Conservation (phyloP, 179 eudicot genomes). For the Kewa caespitosa region DNA sequence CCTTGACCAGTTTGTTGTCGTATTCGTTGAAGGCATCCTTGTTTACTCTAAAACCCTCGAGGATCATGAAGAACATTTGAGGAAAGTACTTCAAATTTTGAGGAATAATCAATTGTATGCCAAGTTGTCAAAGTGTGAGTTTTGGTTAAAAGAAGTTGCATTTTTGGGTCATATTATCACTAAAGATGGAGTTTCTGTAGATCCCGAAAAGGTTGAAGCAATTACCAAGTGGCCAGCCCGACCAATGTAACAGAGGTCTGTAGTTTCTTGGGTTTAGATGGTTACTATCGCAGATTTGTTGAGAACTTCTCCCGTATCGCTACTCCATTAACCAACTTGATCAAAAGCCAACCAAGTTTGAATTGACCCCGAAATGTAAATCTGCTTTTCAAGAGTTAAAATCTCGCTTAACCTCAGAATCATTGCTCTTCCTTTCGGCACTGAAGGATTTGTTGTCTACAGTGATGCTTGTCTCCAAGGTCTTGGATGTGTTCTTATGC, state of each 20-base stretch:
- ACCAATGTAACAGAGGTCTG: neutral
- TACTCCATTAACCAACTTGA: neutral
- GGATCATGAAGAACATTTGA: neutral
- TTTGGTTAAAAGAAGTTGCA: neutral
- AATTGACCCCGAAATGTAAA: neutral
- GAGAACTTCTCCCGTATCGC: neutral
- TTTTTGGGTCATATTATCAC: neutral
- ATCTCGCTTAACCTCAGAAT: neutral
- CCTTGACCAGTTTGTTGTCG: no score
- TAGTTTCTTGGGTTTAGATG: neutral
- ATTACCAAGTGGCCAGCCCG: neutral
- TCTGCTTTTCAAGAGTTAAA: neutral
- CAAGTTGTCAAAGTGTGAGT: no score
- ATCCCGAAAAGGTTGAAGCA: neutral
- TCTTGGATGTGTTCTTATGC: neutral
- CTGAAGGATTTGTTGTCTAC: neutral
- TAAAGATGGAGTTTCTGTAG: neutral
- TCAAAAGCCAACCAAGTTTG: neutral
- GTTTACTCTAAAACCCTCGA: neutral
- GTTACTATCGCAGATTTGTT: neutral
- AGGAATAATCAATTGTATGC: no score
- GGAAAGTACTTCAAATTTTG: no score
- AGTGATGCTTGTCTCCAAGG: neutral
- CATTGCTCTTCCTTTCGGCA: neutral
- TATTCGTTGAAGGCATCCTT: neutral